Evolutionary conservation across 1,139 yeast genomes (phyloP), one percentile per base, ranked within the genome.

Genomic region (Groenewaldozyma auringiensis): DNA sequence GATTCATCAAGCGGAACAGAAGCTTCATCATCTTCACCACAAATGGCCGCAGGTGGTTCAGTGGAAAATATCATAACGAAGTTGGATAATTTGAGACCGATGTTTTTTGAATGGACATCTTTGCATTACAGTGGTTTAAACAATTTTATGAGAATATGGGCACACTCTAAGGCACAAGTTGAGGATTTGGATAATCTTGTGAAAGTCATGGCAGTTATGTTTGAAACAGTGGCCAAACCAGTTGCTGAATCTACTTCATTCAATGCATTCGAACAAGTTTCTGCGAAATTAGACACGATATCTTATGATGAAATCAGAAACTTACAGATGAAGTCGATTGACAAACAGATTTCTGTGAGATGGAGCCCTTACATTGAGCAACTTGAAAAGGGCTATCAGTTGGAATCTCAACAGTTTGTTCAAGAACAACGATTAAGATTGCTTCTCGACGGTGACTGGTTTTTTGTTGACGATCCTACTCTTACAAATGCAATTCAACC

Each of bases 391-490:
- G 66, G 72, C 42, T 68, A 84, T 50, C 63, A 73, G 3, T 65
- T 66, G 16, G 92, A 86, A 59, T 86, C 83, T 0, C 68, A 74
- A 53, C 83, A 81, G 44, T 84, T 83, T 60, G 89, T 86, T n/a
- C 73, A 77, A 49, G 92, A 83, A 59, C 94, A 85, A 63, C 71
- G 94, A 54, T 78, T 83, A 40, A 67, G 83, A 46, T 81, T 81
- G 57, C 65, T 87, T 44, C 76, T 86, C 37, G 78, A 77, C 55
- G 95, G 96, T 2, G 76, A 86, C 2, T 86, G 95, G 95, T 92
- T 84, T n/a, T 81, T 71, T 56, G 74, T 82, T 2, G 83, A 79
- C 45, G 67, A 72, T 45, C 87, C 87, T 41, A 50, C 56, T 2
- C 37, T 35, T 25, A 36, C 52, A 13, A 20, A 45, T 71, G 79